Conservation (phyloP, 176 grass and related monocot species). For the Saccharum officinarum region DNA sequence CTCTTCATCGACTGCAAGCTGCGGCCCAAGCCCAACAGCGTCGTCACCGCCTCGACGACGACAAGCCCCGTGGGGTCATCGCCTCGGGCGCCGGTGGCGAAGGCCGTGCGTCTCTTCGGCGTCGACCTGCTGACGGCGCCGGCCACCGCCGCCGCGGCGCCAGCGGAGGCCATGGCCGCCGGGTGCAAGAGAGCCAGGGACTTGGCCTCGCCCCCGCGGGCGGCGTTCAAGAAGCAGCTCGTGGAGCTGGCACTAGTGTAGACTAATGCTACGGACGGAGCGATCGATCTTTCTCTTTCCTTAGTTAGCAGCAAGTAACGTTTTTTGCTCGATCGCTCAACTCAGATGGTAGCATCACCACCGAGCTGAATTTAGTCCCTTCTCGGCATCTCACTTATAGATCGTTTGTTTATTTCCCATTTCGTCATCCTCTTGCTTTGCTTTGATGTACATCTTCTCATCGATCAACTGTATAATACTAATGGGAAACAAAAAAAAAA, state of each 20-base stretch:
- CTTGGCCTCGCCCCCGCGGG: slow-evolving; percentile 16
- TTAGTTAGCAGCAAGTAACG: neutral
- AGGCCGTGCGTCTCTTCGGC: slow-evolving; percentile 64
- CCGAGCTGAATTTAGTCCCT: neutral
- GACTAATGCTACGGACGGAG: slow-evolving; percentile 1
- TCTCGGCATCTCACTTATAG: neutral
- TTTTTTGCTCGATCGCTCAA: slow-evolving; percentile 21
- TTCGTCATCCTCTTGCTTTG: slow-evolving; percentile 19
- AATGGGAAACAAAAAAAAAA: neutral
- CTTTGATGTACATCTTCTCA: slow-evolving; percentile 46
- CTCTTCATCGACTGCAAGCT: slow-evolving; percentile 72
- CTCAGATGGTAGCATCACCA: slow-evolving; percentile 17
- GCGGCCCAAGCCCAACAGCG: neutral
- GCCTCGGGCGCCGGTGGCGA: neutral
- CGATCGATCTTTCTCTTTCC: slow-evolving; percentile 27
- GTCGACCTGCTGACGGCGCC: slow-evolving; percentile 52
- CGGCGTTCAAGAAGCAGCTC: slow-evolving; percentile 72
- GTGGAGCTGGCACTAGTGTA: slow-evolving; percentile 50
- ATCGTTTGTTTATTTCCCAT: slow-evolving; percentile 32
- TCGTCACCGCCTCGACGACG: neutral
- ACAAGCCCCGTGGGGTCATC: neutral
- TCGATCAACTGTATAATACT: slow-evolving; percentile 20
- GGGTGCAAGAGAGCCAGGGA: slow-evolving; percentile 51
- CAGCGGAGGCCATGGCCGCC: neutral
- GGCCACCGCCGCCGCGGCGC: neutral